These are phyloP conservation scores for Escovopsis sp. DNA, from an alignment of 2,329 filamentous ascomycete genomes.

Conservation along the genomic window DNA sequence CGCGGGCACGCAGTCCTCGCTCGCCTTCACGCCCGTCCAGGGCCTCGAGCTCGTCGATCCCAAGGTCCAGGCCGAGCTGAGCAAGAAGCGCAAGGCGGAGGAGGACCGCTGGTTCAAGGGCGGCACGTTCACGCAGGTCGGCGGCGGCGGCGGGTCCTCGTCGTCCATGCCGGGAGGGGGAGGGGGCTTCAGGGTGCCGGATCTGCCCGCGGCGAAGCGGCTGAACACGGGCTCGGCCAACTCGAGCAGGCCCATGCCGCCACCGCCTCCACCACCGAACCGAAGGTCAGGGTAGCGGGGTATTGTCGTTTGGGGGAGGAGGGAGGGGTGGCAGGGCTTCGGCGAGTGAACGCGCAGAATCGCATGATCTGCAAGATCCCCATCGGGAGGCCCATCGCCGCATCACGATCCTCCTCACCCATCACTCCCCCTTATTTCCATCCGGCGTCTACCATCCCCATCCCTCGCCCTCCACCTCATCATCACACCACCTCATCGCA, in stretches of 20 bases:
- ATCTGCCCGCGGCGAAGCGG: slow-evolving; percentile 59
- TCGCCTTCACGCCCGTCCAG: slow-evolving; percentile 89
- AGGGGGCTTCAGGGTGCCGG: slow-evolving; percentile 70
- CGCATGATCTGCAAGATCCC: too few relatives aligned
- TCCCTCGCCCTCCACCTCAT: too few relatives aligned
- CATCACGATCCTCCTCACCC: too few relatives aligned
- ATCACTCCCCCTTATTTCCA: too few relatives aligned
- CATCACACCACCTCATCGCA: too few relatives aligned
- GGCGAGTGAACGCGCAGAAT: too few relatives aligned
- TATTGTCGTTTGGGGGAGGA: too few relatives aligned
- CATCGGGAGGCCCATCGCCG: too few relatives aligned
- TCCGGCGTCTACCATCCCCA: too few relatives aligned
- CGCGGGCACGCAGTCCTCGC: slow-evolving; percentile 65
- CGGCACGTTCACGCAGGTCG: slow-evolving; percentile 88
- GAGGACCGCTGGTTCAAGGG: slow-evolving; percentile 95
- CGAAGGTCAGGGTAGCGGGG: slow-evolving; percentile 7
- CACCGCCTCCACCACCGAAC: slow-evolving; percentile 5
- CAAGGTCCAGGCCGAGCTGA: slow-evolving; percentile 75
- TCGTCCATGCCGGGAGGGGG: slow-evolving; percentile 3
- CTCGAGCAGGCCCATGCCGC: slow-evolving; percentile 20
- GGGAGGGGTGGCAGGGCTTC: too few relatives aligned
- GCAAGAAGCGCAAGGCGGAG: slow-evolving; percentile 80
- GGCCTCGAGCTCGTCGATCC: slow-evolving; percentile 91
- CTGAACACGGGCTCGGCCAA: slow-evolving; percentile 25
- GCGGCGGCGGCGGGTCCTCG: slow-evolving; percentile 28